Conservation (phyloP, 2,329 filamentous ascomycete species). For the Parastagonospora avenae region DNA sequence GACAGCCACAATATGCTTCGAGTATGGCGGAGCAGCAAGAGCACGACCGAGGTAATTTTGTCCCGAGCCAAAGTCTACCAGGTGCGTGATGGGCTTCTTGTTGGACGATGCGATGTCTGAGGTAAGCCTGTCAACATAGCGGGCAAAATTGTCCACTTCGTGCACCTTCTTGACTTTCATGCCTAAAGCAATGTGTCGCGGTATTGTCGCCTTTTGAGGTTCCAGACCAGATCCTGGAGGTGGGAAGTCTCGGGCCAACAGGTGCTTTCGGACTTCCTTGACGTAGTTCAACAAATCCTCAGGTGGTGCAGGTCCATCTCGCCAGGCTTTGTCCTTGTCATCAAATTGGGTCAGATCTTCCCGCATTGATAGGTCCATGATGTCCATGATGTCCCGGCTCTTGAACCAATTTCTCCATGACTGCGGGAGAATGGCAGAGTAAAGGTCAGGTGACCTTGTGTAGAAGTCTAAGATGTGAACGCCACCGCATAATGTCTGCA, state of each 20-base stretch:
- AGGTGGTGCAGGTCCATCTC: slow-evolving; percentile 53
- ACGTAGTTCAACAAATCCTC: slow-evolving; percentile 73
- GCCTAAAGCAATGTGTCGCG: slow-evolving; percentile 76
- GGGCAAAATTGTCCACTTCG: slow-evolving; percentile 89
- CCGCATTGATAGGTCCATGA: slow-evolving; percentile 81
- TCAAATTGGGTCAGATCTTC: slow-evolving; percentile 65
- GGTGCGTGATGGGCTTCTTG: slow-evolving; percentile 69
- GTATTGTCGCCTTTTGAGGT: slow-evolving; percentile 61
- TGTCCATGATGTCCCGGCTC: slow-evolving; percentile 70
- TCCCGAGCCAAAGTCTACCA: slow-evolving; percentile 94
- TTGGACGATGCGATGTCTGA: slow-evolving; percentile 51
- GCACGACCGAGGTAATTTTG: slow-evolving; percentile 95
- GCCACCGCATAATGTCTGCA: slow-evolving; percentile 92
- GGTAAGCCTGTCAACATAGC: slow-evolving; percentile 75
- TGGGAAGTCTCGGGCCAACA: slow-evolving; percentile 67
- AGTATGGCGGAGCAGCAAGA: slow-evolving; percentile 83
- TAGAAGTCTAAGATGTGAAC: slow-evolving; percentile 97
- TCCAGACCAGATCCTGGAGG: slow-evolving; percentile 25
- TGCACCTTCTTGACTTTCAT: slow-evolving; percentile 98
- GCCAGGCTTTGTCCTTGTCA: slow-evolving; percentile 42
- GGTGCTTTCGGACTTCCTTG: slow-evolving; percentile 69
- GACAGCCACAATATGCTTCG: slow-evolving; percentile 85
- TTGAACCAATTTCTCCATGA: slow-evolving; percentile 85
- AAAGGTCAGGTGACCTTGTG: slow-evolving; percentile 81
- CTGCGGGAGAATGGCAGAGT: slow-evolving; percentile 73